Evolutionary conservation across 2,329 filamentous ascomycete genomes (phyloP).

Genomic region (Talaromyces sp.): DNA sequence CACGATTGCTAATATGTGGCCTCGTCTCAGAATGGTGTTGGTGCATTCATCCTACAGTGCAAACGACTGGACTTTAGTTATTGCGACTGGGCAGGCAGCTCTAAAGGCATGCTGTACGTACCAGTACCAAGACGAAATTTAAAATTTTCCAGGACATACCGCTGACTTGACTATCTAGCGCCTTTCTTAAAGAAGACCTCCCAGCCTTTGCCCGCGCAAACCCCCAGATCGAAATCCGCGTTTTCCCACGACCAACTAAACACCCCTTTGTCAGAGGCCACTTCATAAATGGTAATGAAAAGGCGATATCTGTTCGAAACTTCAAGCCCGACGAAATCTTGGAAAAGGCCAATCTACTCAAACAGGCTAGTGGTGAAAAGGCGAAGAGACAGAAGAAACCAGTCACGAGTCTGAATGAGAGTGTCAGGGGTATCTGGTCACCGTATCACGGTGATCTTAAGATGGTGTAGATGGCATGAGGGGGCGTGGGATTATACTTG

Average conservation of each 20-base stretch:
- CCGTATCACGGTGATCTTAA: constrained; percentile 58
- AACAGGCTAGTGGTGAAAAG: constrained; percentile 48
- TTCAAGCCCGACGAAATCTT: constrained; percentile 75
- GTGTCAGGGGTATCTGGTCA: constrained; percentile 63
- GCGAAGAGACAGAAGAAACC: constrained; percentile 55
- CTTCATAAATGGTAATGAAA: constrained; percentile 87
- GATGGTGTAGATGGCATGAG: constrained; percentile 30
- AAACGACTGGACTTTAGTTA: constrained; percentile 94
- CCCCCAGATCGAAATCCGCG: constrained; percentile 83
- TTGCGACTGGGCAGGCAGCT: constrained; percentile 94
- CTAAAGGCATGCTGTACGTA: constrained; percentile 84
- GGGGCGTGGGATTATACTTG: constrained; percentile 11
- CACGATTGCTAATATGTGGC: neutral
- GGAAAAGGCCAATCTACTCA: constrained; percentile 61
- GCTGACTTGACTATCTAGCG: constrained; percentile 45
- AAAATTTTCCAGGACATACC: neutral
- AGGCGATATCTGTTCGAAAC: constrained; percentile 85
- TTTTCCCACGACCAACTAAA: constrained; percentile 83
- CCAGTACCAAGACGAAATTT: neutral
- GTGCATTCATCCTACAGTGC: constrained; percentile 96
- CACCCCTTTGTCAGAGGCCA: constrained; percentile 85
- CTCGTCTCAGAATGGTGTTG: constrained; percentile 76
- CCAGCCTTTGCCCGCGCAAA: constrained; percentile 73
- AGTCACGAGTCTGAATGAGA: constrained; percentile 60
- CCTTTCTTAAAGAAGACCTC: constrained; percentile 76